Evolutionary conservation across 202 grass and related monocot genomes (phyloP), one percentile per base, ranked within the genome.

Genomic region (Zizania palustris): DNA sequence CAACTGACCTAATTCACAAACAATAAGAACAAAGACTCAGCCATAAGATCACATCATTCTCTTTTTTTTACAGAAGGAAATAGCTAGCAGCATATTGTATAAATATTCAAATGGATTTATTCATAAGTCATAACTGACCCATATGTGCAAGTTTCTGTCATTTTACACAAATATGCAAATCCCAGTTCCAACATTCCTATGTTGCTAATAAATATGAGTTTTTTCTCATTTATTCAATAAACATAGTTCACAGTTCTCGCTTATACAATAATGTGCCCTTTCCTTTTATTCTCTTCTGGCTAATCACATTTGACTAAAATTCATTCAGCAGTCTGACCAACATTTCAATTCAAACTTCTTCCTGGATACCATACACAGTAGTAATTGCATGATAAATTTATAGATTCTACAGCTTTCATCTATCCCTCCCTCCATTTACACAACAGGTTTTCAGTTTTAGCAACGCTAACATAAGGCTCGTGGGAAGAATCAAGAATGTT

Each of bases 1-100:
- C 81, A 80, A 64, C 84, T 79, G 96, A 93, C 54, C 92, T 99
- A 87, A 69, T 80, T 53, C 4, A 34, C n/a, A 76, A 83, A 63
- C 15, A 69, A 57, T 41, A 85, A 59, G 14, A 85, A 74, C 14
- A 42, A n/a, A 20, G 40, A 62, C 22, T 56, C 22, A 73, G 28
- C 63, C 37, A 61, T 61, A 22, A 43, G 22, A 71, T 75, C 16
- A 46, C 14, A 69, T 68, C 37, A 73, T 65, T 28, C 28, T 28
- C 33, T 11, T 19, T 65, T 53, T 40, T 39, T 69, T n/a, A 28
- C 61, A 56, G 4, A 67, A 82, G 56, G 38, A 39, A 60, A 41
- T 28, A 48, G 39, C 38, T 58, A 82, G 16, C 38, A 41, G 20
- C 11, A 68, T 39, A 66, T 8, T 64, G 36, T 48, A 28, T 28